A percentile compares a stretch with the other conserved stretches of the same genome.
Conservation (phyloP, 2,329 filamentous ascomycete species). For the Seiridium unicorne region DNA sequence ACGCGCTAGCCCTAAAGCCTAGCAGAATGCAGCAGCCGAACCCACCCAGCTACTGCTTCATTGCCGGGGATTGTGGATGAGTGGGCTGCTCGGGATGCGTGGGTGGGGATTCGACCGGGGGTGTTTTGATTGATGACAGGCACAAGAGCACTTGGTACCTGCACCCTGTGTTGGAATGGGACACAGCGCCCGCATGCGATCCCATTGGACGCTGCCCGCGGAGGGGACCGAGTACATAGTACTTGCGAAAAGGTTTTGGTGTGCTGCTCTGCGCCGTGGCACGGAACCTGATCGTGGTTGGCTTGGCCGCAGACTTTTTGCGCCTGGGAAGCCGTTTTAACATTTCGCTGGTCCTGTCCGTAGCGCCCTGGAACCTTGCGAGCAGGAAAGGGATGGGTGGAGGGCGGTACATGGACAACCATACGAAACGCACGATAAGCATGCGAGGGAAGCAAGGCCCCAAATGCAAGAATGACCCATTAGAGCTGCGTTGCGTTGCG, state of each 20-base stretch:
- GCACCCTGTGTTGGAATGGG: neutral
- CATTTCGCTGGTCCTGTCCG: neutral
- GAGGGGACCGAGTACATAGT: neutral
- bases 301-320: neutral
- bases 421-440: neutral
- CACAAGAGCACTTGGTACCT: constrained; percentile 1
- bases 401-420: neutral
- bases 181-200: neutral
- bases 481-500: too few relatives aligned
- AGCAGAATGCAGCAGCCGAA: constrained; percentile 1
- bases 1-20: constrained; percentile 5
- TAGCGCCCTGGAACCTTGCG: neutral
- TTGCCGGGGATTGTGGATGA: constrained; percentile 4
- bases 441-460: neutral
- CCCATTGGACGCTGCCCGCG: neutral
- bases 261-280: neutral
- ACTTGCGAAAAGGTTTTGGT: too few relatives aligned
- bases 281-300: neutral
- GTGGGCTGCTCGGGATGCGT: neutral
- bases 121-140: constrained; percentile 11
- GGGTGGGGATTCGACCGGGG: neutral
- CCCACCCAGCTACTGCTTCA: constrained; percentile 4
- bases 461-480: too few relatives aligned
- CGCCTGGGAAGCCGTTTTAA: neutral
- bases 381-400: neutral